A percentile compares a stretch with the other conserved stretches of the same genome.
phyloP scores from a whole-genome alignment of 1,139 yeast species.

The Saccharomycopsis hybrid region DNA sequence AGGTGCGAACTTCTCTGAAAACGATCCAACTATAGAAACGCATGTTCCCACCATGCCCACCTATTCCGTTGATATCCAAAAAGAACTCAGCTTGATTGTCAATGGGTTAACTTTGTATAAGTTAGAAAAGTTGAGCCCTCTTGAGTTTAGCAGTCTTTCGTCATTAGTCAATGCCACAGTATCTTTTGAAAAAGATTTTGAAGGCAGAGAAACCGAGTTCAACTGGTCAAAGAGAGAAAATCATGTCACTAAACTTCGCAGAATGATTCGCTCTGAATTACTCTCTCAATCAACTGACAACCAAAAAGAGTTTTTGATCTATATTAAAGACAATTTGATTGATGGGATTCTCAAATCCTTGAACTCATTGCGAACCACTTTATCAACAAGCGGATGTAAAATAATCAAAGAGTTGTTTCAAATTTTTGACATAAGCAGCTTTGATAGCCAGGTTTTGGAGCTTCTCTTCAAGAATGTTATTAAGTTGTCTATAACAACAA shows the following conservation, averaged over 20 bases:
- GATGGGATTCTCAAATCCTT: conserved; percentile 68
- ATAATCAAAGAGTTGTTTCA: conserved; percentile 64
- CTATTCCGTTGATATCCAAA: not conserved
- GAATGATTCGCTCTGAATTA: conserved; percentile 54
- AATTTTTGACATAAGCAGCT: conserved; percentile 37
- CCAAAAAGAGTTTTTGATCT: conserved; percentile 32
- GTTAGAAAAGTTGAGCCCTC: conserved; percentile 11
- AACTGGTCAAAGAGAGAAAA: conserved; percentile 81
- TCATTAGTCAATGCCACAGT: not conserved
- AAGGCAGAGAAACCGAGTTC: conserved; percentile 80
- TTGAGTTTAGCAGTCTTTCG: conserved; percentile 2
- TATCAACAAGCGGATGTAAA: conserved; percentile 71
- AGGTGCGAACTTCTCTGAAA: not conserved
- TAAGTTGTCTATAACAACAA: conserved; percentile 66
- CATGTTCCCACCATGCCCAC: no score
- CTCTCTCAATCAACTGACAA: conserved; percentile 33
- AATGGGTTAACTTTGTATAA: conserved; percentile 3
- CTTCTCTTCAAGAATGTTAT: conserved; percentile 50
- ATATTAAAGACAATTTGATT: conserved; percentile 32
- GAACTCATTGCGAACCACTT: conserved; percentile 74
- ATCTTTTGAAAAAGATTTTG: conserved; percentile 35
- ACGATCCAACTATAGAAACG: no score
- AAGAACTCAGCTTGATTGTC: not conserved
- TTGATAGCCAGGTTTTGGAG: conserved; percentile 60
- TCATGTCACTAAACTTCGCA: conserved; percentile 49